Evolutionary conservation across 441 rosid species (phyloP), one percentile per base, ranked within the genome.

Genomic region (Populus hybrid): DNA sequence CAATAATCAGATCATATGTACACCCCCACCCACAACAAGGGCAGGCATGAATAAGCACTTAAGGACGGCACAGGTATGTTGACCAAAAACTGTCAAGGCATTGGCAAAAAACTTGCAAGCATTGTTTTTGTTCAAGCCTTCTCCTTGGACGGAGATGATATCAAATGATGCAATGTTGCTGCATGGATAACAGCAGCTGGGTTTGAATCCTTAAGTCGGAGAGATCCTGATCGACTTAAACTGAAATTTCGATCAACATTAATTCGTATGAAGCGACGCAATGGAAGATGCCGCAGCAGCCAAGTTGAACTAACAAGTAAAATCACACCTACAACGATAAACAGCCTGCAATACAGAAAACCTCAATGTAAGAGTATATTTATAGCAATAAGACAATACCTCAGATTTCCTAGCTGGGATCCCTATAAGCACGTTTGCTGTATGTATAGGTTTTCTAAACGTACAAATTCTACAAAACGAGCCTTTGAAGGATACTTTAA

Each of bases 181-280:
- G 98, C 89, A 70, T 89, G 99, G 82, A 91, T 91, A 66, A 93
- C 91, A 30, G 96, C 96, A 80, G 93, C 91, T 23, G 98, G 97
- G 76, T 89, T 88, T 69, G 92, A 69, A 71, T 94, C 97, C 83
- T 89, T 92, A 34, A 71, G 57, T 73, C 85, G 86, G 34, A 80
- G 80, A 28, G 98, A 88, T 1, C 81, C 81, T 40, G 92, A 70
- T 74, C 94, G 89, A 69, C 90, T 87, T 65, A 75, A 53, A 78
- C 12, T 85, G 81, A 87, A 88, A 81, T 80, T 89, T 76, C 91
- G 82, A 63, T 86, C 89, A 24, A 75, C 77, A 75, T 84, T 84
- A 26, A 76, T 70, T 53, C 86, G 86, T 74, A 82, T 75, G 6
- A 84, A 75, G 32, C 80, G 90, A 67, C 85, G 75, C 57, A 88